Evolutionary conservation across 2,329 filamentous ascomycete species (phyloP).

Genomic region (Cladobotryum protrusum): DNA sequence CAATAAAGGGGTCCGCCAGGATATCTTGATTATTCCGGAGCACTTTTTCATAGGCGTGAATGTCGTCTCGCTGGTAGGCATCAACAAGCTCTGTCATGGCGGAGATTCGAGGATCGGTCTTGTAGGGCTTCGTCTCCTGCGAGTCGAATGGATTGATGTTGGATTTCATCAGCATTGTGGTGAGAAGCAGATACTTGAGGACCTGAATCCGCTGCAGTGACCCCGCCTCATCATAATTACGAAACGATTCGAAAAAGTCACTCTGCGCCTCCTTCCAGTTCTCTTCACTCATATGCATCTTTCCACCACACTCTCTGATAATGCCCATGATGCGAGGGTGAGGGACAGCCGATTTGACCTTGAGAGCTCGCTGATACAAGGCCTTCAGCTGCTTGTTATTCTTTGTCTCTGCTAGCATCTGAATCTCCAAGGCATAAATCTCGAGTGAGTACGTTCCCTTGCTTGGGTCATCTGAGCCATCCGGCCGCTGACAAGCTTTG

Average conservation of each 20-base stretch:
- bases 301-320: conserved; percentile 95
- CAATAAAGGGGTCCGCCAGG: conserved; percentile 88
- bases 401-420: conserved; percentile 94
- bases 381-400: conserved; percentile 97
- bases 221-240: conserved; percentile 97
- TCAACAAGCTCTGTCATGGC: conserved; percentile 98
- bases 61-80: conserved; percentile 92
- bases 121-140: conserved; percentile 97
- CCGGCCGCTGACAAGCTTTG: conserved; percentile 77
- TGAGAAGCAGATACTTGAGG: conserved; percentile 90
- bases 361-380: conserved; percentile 84
- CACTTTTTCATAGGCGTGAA: conserved; percentile 83
- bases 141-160: conserved; percentile 99
- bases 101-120: conserved; percentile 86
- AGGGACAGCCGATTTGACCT: conserved; percentile 91
- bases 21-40: conserved; percentile 84
- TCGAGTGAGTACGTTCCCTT: conserved; percentile 96
- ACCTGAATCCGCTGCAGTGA: conserved; percentile 95
- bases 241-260: conserved; percentile 98
- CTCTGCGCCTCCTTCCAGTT: conserved; percentile 97
- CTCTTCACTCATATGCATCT: conserved; percentile 99
- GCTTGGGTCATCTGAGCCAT: conserved; percentile 84
- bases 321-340: conserved; percentile 99
- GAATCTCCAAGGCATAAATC: conserved; percentile 94
- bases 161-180: conserved; percentile 97